Evolutionary conservation across 225 moss, liverwort and hornwort species (phyloP).

Genomic region (Sphagnum contortum): DNA sequence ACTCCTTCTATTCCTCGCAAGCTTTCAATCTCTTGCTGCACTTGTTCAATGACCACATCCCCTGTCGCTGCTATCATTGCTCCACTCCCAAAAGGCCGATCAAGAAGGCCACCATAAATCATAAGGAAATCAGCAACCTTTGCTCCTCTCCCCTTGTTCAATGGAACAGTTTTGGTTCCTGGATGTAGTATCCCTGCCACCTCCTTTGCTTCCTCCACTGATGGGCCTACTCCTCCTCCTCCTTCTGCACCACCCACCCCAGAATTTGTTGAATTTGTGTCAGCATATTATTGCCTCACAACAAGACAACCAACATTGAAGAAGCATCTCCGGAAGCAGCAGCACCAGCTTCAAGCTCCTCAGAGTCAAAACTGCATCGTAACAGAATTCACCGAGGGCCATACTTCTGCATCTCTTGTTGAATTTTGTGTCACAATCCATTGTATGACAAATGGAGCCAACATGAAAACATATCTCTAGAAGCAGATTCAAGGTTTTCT

Average conservation of each 20-base stretch:
- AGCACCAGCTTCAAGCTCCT: no score
- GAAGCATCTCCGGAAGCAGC: no score
- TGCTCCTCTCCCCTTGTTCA: constrained; percentile 41
- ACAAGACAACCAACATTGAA: no score
- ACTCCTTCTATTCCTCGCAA: constrained; percentile 31
- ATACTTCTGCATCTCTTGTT: no score
- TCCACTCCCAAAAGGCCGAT: constrained; percentile 49
- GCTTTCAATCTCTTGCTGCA: constrained; percentile 48
- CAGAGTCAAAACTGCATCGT: no score
- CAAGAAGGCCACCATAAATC: constrained; percentile 61
- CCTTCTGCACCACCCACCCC: constrained; percentile 3
- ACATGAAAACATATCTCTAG: no score
- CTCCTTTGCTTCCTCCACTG: constrained; percentile 39
- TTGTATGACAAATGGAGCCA: no score
- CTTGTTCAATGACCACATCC: constrained; percentile 62
- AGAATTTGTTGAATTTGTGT: no score
- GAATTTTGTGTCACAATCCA: no score
- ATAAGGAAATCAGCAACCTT: constrained; percentile 29
- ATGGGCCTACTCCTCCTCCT: constrained; percentile 37
- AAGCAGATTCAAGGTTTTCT: no score
- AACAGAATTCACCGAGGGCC: no score
- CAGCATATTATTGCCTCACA: no score
- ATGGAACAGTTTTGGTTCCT: constrained; percentile 19
- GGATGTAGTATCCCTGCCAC: constrained; percentile 10
- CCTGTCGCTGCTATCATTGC: constrained; percentile 67